These are phyloP conservation scores for Aleurites moluccanus DNA, from an alignment of 441 rosid genomes.

Conservation along the genomic window DNA sequence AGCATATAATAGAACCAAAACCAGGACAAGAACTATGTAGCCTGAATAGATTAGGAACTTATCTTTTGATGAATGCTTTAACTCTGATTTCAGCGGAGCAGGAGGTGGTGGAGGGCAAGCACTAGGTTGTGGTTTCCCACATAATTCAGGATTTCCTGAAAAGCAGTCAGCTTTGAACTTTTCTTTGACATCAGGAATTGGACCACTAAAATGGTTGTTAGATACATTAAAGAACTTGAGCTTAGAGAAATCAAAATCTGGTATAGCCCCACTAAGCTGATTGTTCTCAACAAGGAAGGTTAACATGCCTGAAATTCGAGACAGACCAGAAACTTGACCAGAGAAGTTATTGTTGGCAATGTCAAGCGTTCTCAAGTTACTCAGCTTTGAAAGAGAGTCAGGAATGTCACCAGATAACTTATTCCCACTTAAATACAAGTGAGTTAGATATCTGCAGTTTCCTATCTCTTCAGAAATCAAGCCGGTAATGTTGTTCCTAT, in stretches of 20 bases:
- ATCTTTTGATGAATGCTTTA: conserved; percentile 26
- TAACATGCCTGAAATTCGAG: conserved; percentile 40
- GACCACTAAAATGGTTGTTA: conserved; percentile 56
- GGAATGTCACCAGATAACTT: conserved; percentile 48
- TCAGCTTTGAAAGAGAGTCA: conserved; percentile 37
- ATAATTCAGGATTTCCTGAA: conserved; percentile 45
- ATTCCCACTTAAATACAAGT: conserved; percentile 44
- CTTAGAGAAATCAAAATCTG: conserved; percentile 46
- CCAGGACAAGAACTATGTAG: conserved; percentile 38
- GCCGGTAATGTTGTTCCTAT: conserved; percentile 39
- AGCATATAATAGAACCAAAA: conserved; percentile 28
- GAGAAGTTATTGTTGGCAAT: conserved; percentile 48
- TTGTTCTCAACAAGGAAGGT: conserved; percentile 50
- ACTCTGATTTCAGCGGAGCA: conserved; percentile 22
- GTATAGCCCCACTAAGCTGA: conserved; percentile 44
- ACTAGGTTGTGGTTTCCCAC: conserved; percentile 41
- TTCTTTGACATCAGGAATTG: conserved; percentile 44
- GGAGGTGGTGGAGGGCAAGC: conserved; percentile 40
- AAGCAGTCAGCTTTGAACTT: conserved; percentile 42
- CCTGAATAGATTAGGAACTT: conserved; percentile 48
- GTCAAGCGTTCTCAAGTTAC: conserved; percentile 47
- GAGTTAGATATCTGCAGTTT: conserved; percentile 44
- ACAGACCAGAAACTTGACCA: conserved; percentile 43
- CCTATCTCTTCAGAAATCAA: conserved; percentile 38
- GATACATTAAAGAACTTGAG: conserved; percentile 51